Evolutionary conservation across 83 land plant genomes (phyloP).

Genomic region (Thuja plicata): DNA sequence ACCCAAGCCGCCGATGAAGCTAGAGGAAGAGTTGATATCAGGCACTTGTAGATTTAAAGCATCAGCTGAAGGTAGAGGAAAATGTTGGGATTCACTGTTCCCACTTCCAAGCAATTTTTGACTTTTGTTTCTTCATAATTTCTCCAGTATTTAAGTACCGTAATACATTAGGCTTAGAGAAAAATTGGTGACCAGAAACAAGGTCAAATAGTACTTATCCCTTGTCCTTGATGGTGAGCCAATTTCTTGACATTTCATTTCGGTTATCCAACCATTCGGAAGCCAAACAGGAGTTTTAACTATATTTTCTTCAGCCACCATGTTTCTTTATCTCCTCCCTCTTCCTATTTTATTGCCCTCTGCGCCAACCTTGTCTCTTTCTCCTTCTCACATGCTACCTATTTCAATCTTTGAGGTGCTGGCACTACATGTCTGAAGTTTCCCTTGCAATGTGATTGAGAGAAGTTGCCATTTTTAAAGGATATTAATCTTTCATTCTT

Average conservation of each 20-base stretch:
- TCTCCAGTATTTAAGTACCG: background rate
- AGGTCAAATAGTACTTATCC: slow-evolving; percentile 15
- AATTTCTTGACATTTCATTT: slow-evolving; percentile 2
- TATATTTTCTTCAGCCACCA: background rate
- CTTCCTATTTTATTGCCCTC: too few species aligned
- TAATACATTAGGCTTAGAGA: background rate
- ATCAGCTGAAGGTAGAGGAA: background rate
- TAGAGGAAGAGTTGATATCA: background rate
- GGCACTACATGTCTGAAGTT: too few species aligned
- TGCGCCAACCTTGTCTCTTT: too few species aligned
- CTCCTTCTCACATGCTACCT: too few species aligned
- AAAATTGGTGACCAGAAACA: background rate
- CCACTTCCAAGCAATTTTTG: background rate
- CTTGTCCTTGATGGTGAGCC: slow-evolving; percentile 22
- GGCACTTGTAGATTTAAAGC: background rate
- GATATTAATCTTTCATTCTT: too few species aligned
- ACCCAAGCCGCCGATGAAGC: too few species aligned
- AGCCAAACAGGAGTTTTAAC: slow-evolving; percentile 7
- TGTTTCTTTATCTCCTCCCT: background rate
- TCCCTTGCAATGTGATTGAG: too few species aligned
- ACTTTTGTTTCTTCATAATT: background rate
- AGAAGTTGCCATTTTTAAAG: too few species aligned
- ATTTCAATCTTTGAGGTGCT: too few species aligned
- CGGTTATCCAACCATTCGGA: slow-evolving; percentile 23
- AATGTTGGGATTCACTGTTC: background rate